Evolutionary conservation across 129 eudicot species (phyloP).

Genomic region (Gnaphalium uliginosum): DNA sequence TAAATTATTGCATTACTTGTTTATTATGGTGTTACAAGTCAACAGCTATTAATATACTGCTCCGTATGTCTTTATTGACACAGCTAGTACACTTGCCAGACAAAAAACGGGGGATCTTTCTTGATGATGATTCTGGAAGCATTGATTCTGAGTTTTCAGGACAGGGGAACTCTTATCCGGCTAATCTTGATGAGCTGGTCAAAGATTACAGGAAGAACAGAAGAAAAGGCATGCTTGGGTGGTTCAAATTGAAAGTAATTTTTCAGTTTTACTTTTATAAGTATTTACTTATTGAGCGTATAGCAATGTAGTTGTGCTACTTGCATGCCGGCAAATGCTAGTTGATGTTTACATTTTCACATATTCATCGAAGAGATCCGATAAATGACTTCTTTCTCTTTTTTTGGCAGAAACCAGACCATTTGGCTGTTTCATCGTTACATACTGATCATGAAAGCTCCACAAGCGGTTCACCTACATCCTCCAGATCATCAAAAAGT

Average conservation of each 20-base stretch:
- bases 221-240: conserved; percentile 78
- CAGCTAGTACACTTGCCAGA: conserved; percentile 88
- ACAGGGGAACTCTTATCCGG: conserved; percentile 51
- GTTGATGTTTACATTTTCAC: not conserved
- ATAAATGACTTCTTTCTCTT: conserved; percentile 18
- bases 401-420: conserved; percentile 65
- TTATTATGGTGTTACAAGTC: conserved; percentile 7
- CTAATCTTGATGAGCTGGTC: conserved; percentile 67
- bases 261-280: not conserved
- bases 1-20: not conserved
- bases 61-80: conserved; percentile 24
- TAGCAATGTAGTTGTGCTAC: not conserved
- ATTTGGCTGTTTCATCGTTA: conserved; percentile 43
- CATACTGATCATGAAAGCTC: conserved; percentile 60
- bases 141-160: conserved; percentile 56
- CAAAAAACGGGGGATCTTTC: conserved; percentile 61
- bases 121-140: conserved; percentile 72
- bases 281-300: not conserved
- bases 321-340: not conserved
- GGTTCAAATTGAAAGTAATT: conserved; percentile 77
- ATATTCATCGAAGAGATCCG: not conserved
- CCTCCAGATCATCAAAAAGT: conserved; percentile 62
- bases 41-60: not conserved
- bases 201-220: conserved; percentile 64
- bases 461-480: conserved; percentile 71